Evolutionary conservation across 176 grass and related monocot species (phyloP), one percentile per base, ranked within the genome.

Genomic region (Aegilops umbellulata): DNA sequence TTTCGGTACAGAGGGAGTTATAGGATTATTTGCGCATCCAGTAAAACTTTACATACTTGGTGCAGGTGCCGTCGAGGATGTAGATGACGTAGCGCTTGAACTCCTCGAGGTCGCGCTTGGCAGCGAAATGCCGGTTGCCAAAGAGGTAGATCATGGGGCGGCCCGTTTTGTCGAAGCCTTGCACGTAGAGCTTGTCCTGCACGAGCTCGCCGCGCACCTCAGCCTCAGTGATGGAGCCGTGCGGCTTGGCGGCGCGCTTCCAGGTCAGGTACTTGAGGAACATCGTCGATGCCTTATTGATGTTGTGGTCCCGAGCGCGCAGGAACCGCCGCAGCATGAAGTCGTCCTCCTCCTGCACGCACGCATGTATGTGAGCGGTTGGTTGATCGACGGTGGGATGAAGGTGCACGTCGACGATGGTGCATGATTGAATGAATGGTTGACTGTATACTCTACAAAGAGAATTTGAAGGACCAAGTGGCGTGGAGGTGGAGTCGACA

Each of bases 221-320:
- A 49, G 74, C 82, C 2, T 67, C 46, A 7, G 87, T 67, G 77
- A 97, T 88, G 34, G 57, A 84, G 9, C 89, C 86, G 35, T 32
- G 13, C 10, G 92, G 92, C 26, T 94, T 86, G 1, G 85, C 75
- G 15, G 27, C 12, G 30, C 55, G 80, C 85, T 86, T 97, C 95
- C 95, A 97, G 4, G 80, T 72, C 1, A 93, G 87, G 84, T 95
- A 91, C 77, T 90, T 95, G 25, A 93, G 39, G 24, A 93, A 24
- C 84, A 93, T 92, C 3, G 78, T 24, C 20, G 89, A 76, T 17
- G 95, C 90, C 82, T 93, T 97, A 34, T 77, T 47, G 13, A 90
- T 36, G 74, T 87, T 60, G 42, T 86, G 82, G 42, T 88, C 87
- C 0, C 95, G 87, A 1, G 89, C 91, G 1, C 82, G 86, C 0